These are phyloP conservation scores for Psophocarpus tetragonolobus DNA, from an alignment of 306 rosid species.

Conservation along the genomic window DNA sequence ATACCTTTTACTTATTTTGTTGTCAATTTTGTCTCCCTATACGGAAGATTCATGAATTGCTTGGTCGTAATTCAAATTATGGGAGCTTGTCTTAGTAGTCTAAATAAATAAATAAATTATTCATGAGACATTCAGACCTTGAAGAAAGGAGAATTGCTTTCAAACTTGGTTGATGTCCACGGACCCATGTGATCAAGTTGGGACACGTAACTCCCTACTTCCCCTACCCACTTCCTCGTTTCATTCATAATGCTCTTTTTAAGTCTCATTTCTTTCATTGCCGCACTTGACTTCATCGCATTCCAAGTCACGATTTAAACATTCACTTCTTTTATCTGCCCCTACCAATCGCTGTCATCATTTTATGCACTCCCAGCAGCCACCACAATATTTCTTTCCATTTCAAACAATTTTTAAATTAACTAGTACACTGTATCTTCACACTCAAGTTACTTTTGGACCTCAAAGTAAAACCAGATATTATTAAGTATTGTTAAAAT, in stretches of 20 bases:
- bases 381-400: not conserved
- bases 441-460: no score
- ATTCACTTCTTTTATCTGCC: not conserved
- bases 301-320: not conserved
- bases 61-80: slow-evolving; percentile 17
- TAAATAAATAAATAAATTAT: not conserved
- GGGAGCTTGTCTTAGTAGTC: slow-evolving; percentile 2
- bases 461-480: no score
- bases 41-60: slow-evolving; percentile 30
- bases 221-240: not conserved
- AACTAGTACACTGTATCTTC: no score
- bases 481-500: no score
- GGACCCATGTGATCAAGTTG: slow-evolving; percentile 39
- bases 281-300: not conserved
- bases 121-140: not conserved
- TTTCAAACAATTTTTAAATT: no score
- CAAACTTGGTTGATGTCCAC: not conserved
- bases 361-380: not conserved
- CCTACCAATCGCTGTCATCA: not conserved
- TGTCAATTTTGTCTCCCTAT: slow-evolving; percentile 1
- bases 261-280: not conserved
- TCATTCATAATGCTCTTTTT: not conserved
- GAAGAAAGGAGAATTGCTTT: not conserved
- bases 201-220: slow-evolving; percentile 23
- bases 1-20: not conserved